These are phyloP conservation scores for Penicillium sp. DNA, from an alignment of 2,329 filamentous ascomycete species.

Conservation along the genomic window DNA sequence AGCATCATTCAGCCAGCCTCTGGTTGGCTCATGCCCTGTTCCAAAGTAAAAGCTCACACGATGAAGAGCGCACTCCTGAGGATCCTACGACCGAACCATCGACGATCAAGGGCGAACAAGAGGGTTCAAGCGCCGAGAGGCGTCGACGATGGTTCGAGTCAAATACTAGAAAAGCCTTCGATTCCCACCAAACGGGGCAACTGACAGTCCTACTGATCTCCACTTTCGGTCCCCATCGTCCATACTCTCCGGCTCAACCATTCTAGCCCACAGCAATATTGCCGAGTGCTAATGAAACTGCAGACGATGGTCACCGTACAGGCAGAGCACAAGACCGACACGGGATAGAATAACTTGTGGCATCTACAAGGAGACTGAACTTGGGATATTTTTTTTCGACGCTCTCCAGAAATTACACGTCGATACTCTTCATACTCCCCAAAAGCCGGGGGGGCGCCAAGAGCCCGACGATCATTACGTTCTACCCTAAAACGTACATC, in stretches of 20 bases:
- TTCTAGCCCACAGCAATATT: neutral
- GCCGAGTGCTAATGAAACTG: neutral
- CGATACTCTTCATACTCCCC: neutral
- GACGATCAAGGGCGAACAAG: neutral
- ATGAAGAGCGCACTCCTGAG: slow-evolving; percentile 2
- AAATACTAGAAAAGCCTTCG: neutral
- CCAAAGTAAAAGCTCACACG: neutral
- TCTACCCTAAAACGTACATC: slow-evolving; percentile 4
- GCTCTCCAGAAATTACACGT: neutral
- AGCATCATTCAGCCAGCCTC: slow-evolving; percentile 2
- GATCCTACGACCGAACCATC: neutral
- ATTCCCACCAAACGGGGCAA: slow-evolving; percentile 3
- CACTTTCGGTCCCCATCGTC: neutral
- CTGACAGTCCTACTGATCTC: neutral
- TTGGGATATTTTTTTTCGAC: too few species aligned
- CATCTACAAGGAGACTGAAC: neutral
- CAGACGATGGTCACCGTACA: neutral
- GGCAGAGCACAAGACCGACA: neutral
- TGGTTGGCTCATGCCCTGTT: neutral
- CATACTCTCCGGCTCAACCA: neutral
- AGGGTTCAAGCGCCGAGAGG: slow-evolving; percentile 2
- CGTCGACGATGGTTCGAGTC: neutral
- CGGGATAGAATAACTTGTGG: neutral
- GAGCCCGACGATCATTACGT: slow-evolving; percentile 5
- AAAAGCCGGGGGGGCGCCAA: neutral